These are phyloP conservation scores for Termitomyces sp. DNA, from an alignment of 768 basidiomycete species.

Conservation along the genomic window DNA sequence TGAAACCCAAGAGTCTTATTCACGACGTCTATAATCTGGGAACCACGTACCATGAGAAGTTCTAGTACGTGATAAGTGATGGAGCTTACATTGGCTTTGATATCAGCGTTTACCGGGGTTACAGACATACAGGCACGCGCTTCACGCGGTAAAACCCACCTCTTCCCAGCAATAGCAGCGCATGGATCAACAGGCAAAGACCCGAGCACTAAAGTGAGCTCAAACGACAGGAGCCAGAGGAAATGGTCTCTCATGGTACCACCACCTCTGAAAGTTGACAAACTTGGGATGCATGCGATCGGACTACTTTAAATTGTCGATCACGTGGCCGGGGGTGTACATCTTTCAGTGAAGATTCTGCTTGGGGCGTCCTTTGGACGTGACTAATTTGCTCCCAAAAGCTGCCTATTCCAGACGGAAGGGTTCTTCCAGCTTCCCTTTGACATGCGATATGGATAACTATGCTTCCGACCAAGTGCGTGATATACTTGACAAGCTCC, in stretches of 20 bases:
- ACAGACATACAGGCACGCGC: slow-evolving; percentile 46
- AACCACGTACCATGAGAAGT: not conserved
- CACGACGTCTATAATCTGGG: slow-evolving; percentile 49
- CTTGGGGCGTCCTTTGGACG: not conserved
- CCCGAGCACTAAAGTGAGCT: not conserved
- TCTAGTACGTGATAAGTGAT: not conserved
- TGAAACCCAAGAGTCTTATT: slow-evolving; percentile 58
- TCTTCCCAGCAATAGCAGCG: slow-evolving; percentile 44
- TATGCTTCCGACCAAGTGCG: slow-evolving; percentile 20
- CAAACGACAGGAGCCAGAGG: not conserved
- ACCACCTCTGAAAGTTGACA: not conserved
- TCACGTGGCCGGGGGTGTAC: not conserved
- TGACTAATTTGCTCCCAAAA: not conserved
- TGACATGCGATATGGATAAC: slow-evolving; percentile 8
- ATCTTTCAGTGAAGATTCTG: too few relatives aligned
- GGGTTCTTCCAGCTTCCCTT: too few relatives aligned
- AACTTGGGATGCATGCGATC: not conserved
- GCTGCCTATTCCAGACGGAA: not conserved
- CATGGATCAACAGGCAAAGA: slow-evolving; percentile 35
- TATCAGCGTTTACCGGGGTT: slow-evolving; percentile 37
- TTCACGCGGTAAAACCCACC: slow-evolving; percentile 47
- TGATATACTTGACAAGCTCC: slow-evolving; percentile 38
- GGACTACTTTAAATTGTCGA: not conserved
- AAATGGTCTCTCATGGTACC: not conserved
- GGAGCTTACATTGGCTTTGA: slow-evolving; percentile 49